Base-by-base conservation (phyloP, 2,329 filamentous ascomycete genomes). In the Pseudogymnoascus sp. region DNA sequence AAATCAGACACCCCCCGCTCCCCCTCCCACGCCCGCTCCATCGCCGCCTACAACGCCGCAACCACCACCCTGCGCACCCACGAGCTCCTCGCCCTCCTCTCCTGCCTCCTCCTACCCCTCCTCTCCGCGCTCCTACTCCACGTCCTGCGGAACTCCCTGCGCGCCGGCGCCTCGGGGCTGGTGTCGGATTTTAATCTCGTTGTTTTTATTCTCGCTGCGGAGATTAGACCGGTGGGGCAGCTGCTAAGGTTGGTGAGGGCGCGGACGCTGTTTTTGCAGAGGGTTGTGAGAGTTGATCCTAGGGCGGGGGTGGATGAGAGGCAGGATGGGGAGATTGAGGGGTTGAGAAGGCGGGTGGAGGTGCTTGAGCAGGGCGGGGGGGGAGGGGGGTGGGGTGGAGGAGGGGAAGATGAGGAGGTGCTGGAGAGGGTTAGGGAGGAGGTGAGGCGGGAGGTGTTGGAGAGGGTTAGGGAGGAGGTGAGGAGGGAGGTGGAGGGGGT, bases 171-270 rank as follows among this genome's bases (percentile, higher is more conserved):
- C 0, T 92, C 96, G 73, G 90, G 90, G 1, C 79, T 97, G 10
- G 88, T 97, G 6, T 96, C 91, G 4, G 90, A 96, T 74, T 96
- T 93, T 77, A 97, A 97, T 74, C 80, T 97, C 63, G 92, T 88
- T 11, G 90, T 97, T 62, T 97, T 97, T 74, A 79, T 96, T 2
- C 82, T 96, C 17, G 90, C 89, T 0, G 90, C 93, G 3, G 93
- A 97, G 76, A 79, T 97, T 28, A 87, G 90, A 2, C 93, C 93
- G 0, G 78, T 92, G 60, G 85, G 90, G 1, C 93, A 97, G 72
- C 77, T 96, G 26, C 84, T 96, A 66, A 90, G 87, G 72, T 83
- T 97, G 70, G 82, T 96, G 3, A 87, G 91, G 70, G 83, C 85
- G 13, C 85, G 91, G 35, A 96, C 92, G 2, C 78, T 96, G 8